Base-by-base conservation (phyloP, 2,329 filamentous ascomycete species). In the Chaetomium olivaceum region DNA sequence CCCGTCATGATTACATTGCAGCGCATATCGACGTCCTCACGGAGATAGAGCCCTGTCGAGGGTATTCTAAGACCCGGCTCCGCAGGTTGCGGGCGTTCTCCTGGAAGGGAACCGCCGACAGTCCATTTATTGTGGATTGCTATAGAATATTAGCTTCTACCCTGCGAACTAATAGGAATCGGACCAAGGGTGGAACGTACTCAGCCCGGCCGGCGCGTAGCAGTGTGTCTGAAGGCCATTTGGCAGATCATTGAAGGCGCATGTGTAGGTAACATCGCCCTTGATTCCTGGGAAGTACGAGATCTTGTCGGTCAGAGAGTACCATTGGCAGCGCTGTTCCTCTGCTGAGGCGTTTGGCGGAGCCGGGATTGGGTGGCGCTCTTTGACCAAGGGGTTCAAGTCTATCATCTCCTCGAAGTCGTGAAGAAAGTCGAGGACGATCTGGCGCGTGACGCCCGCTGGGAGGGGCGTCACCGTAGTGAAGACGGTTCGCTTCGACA, bases 331-430 rank as follows among this genome's bases (percentile, higher is more conserved):
- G 68, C 86, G 80, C 67, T 83, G 85, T 79, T 96, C 92, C 71
- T 95, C 91, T 19, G 86, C 79, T 0, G 85, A 81, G 14, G 90
- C 88, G 73, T 88, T 84, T 27, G 82, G 73, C 0, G 92, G 91
- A 1, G 91, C 83, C 56, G 85, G 82, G 77, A 91, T 91, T 36
- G 82, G 82, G 70, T 88, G 84, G 64, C 91, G 85, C 67, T 90
- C 87, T 68, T 90, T 87, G 63, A 96, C 89, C 57, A 96, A 83
- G 1, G 92, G 92, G 76, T 96, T 96, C 64, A 96, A 81, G 74
- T 94, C 89, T 73, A 96, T 96, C 89, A 97, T 96, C 71, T 88
- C 88, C 58, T 83, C 76, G 78, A 96, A 92, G 76, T 90, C 84
- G 76, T 92, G 91, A 36, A 96, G 87, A 70, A 91, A 91, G 62